Conservation (phyloP, 129 eudicot species). For the Centella asiatica region DNA sequence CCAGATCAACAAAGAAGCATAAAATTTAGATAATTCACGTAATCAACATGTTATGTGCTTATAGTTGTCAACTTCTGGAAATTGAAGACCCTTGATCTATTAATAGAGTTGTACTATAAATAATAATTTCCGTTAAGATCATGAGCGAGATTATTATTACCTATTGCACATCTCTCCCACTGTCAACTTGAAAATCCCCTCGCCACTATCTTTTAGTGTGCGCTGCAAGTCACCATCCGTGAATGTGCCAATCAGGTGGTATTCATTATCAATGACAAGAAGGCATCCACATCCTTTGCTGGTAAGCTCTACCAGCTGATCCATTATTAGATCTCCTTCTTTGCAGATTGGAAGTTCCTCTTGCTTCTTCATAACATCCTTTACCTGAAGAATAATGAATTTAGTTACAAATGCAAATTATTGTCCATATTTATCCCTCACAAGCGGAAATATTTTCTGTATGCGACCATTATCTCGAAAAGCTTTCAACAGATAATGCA, state of each 20-base stretch:
- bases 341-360: conserved; percentile 82
- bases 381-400: conserved; percentile 49
- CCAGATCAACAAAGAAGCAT: no score
- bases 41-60: not conserved
- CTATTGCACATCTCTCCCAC: conserved; percentile 99
- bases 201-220: conserved; percentile 85
- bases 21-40: no score
- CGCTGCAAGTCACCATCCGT: conserved; percentile 96
- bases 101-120: not conserved
- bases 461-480: not conserved
- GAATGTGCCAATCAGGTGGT: conserved; percentile 78
- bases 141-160: conserved; percentile 23
- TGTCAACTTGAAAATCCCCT: conserved; percentile 88
- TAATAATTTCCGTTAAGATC: not conserved
- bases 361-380: conserved; percentile 87
- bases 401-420: not conserved
- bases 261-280: conserved; percentile 63
- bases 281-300: conserved; percentile 98
- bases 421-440: no score
- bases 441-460: no score
- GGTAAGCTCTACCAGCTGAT: conserved; percentile 85
- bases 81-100: not conserved
- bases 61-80: not conserved
- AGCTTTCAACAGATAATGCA: no score
- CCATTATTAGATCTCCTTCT: conserved; percentile 88